Conservation (phyloP, 129 eudicot species). For the Logfia minima region DNA sequence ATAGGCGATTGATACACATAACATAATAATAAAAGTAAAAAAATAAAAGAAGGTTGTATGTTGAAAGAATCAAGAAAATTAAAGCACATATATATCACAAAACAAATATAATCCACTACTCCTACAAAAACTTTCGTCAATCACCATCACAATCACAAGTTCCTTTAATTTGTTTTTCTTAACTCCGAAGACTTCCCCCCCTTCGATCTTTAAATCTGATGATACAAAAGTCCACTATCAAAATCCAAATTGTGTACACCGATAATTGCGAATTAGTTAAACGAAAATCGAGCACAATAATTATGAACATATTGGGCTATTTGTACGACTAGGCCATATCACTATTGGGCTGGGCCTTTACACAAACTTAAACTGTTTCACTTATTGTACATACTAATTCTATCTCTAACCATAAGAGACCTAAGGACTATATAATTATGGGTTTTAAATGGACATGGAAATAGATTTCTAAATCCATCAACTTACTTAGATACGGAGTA, state of each 20-base stretch:
- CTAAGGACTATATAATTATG: too few relatives aligned
- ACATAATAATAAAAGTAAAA: too few relatives aligned
- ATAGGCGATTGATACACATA: too few relatives aligned
- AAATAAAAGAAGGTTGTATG: too few relatives aligned
- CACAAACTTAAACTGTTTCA: background rate
- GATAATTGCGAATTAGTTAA: too few relatives aligned
- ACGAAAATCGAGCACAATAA: background rate
- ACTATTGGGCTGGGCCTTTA: slow-evolving; percentile 12
- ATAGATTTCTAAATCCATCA: too few relatives aligned
- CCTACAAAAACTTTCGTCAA: slow-evolving; percentile 13
- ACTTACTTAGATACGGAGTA: too few relatives aligned
- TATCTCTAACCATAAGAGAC: too few relatives aligned
- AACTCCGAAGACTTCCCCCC: slow-evolving; percentile 18
- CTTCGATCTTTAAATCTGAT: background rate
- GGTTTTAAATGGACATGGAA: too few relatives aligned
- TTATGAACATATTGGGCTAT: background rate
- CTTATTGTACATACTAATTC: background rate
- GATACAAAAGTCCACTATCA: background rate
- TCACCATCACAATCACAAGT: slow-evolving; percentile 18
- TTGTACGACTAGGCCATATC: background rate
- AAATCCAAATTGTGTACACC: background rate
- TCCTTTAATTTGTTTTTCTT: slow-evolving; percentile 29
- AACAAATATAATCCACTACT: background rate
- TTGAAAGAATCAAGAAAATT: background rate
- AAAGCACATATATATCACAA: background rate